Conservation (phyloP, 2,329 filamentous ascomycete species). For the Ciborinia camelliae region DNA sequence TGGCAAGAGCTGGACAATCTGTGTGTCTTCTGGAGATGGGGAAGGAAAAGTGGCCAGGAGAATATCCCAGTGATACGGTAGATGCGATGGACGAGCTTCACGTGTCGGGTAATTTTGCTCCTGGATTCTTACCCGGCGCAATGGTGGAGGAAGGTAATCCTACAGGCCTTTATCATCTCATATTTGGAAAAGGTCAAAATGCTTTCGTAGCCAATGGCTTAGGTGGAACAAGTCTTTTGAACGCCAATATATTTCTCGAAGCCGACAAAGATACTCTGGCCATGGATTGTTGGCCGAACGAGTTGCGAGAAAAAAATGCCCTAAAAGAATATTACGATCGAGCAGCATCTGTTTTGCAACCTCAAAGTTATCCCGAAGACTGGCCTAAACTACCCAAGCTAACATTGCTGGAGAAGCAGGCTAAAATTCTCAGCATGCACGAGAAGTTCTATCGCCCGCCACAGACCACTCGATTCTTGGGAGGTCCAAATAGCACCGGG, state of each 20-base stretch:
- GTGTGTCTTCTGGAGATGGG: slow-evolving; percentile 65
- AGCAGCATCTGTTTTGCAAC: slow-evolving; percentile 55
- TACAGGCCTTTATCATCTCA: slow-evolving; percentile 61
- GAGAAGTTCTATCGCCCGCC: slow-evolving; percentile 54
- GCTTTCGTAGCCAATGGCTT: slow-evolving; percentile 48
- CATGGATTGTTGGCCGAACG: slow-evolving; percentile 55
- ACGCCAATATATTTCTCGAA: slow-evolving; percentile 64
- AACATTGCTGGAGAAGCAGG: slow-evolving; percentile 55
- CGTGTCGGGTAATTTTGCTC: slow-evolving; percentile 52
- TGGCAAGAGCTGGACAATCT: slow-evolving; percentile 56
- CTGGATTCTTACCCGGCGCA: slow-evolving; percentile 43
- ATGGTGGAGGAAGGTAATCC: slow-evolving; percentile 49
- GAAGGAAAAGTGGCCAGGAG: slow-evolving; percentile 62
- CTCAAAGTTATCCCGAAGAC: slow-evolving; percentile 53
- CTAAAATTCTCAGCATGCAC: slow-evolving; percentile 47
- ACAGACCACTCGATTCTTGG: slow-evolving; percentile 61
- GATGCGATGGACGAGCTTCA: slow-evolving; percentile 53
- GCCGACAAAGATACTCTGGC: slow-evolving; percentile 53
- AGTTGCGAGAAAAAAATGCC: slow-evolving; percentile 47
- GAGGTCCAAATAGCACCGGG: slow-evolving; percentile 60
- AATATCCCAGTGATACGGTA: slow-evolving; percentile 52
- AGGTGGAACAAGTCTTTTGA: slow-evolving; percentile 63
- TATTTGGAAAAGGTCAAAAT: slow-evolving; percentile 62
- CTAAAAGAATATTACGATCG: slow-evolving; percentile 55
- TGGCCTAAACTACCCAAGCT: slow-evolving; percentile 58